Evolutionary conservation across 148 eudicot genomes (phyloP).

Genomic region (Vaccinium corymbosum): DNA sequence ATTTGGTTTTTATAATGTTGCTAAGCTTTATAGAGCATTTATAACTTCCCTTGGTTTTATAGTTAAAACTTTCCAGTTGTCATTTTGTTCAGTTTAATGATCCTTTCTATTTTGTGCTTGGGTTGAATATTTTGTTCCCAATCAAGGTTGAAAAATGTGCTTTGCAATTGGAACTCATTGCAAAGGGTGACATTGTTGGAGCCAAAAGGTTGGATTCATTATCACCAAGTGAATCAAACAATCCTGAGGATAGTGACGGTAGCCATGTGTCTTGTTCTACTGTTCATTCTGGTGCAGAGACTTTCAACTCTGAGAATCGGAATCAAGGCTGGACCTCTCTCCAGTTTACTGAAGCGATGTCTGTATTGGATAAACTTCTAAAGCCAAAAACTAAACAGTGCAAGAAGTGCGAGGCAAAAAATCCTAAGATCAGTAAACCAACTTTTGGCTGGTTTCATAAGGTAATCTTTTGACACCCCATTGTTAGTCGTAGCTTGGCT

Average conservation of each 20-base stretch:
- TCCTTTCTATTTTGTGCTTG: slow-evolving; percentile 8
- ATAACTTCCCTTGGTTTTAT: neutral
- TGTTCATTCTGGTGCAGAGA: slow-evolving; percentile 20
- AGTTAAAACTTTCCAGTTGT: neutral
- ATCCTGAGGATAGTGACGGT: slow-evolving; percentile 40
- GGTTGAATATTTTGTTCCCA: slow-evolving; percentile 11
- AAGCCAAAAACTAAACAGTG: slow-evolving; percentile 39
- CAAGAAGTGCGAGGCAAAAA: slow-evolving; percentile 37
- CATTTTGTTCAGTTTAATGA: slow-evolving; percentile 9
- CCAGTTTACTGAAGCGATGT: slow-evolving; percentile 68
- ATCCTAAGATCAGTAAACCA: slow-evolving; percentile 68
- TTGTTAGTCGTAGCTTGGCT: neutral
- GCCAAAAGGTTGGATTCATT: slow-evolving; percentile 51
- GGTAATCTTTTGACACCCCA: slow-evolving; percentile 42
- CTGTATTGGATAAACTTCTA: slow-evolving; percentile 49
- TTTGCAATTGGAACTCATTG: slow-evolving; percentile 53
- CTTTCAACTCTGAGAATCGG: slow-evolving; percentile 15
- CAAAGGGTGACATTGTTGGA: slow-evolving; percentile 61
- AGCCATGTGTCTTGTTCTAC: slow-evolving; percentile 34
- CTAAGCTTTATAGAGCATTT: neutral
- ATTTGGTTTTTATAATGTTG: neutral
- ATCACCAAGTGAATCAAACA: slow-evolving; percentile 14
- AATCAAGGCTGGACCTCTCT: slow-evolving; percentile 61
- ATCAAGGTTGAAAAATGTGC: slow-evolving; percentile 56
- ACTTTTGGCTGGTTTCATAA: slow-evolving; percentile 81